These are phyloP conservation scores for Chalciporus chontae DNA, from an alignment of 768 basidiomycete genomes.

Conservation along the genomic window DNA sequence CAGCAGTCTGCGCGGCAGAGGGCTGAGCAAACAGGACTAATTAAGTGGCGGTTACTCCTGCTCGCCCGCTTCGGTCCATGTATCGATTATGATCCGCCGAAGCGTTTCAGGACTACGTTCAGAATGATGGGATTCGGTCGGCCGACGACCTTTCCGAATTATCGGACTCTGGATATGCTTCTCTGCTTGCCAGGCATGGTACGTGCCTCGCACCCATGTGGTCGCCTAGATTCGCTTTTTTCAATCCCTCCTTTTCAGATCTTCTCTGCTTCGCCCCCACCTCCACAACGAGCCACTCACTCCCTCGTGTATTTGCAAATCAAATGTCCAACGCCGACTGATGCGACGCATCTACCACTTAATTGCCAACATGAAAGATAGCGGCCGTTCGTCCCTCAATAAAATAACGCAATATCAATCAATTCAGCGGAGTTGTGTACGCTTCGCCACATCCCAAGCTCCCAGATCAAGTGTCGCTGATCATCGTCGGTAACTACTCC, in stretches of 20 bases:
- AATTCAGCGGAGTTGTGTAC: constrained; percentile 16
- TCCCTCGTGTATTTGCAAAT: constrained; percentile 2
- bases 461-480: constrained; percentile 24
- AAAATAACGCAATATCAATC: constrained; percentile 14
- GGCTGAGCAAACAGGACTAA: constrained; percentile 8
- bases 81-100: constrained; percentile 23
- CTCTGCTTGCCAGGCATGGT: constrained; percentile 8
- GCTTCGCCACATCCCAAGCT: constrained; percentile 17
- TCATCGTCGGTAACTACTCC: constrained; percentile 22
- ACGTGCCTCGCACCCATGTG: constrained; percentile 27
- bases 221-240: constrained; percentile 26
- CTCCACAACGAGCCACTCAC: constrained; percentile 11
- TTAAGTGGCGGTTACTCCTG: constrained; percentile 1
- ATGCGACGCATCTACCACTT: background rate
- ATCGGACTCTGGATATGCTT: constrained; percentile 8
- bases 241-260: constrained; percentile 14
- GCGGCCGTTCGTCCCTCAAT: background rate
- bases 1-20: constrained; percentile 20
- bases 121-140: constrained; percentile 14
- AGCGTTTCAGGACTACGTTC: constrained; percentile 14
- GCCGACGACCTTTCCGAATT: constrained; percentile 9
- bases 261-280: constrained; percentile 23
- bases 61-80: constrained; percentile 1
- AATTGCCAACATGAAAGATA: constrained; percentile 4
- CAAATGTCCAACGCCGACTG: background rate